Evolutionary conservation across 257 asterid species (phyloP).

Genomic region (Eucommia ulmoides): DNA sequence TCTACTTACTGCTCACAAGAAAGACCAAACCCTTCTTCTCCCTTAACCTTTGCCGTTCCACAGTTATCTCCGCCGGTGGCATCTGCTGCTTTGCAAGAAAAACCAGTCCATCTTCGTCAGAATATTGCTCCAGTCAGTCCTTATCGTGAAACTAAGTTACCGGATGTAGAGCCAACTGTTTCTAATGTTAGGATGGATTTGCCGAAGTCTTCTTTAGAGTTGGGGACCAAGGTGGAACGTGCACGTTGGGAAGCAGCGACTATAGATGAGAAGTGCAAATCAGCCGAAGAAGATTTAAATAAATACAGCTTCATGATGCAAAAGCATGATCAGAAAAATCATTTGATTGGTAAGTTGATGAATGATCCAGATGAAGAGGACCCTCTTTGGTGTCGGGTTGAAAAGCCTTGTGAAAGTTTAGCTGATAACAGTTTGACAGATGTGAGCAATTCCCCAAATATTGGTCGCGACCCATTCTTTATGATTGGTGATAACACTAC

Average conservation of each 20-base stretch:
- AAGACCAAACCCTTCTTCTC: slow-evolving; percentile 31
- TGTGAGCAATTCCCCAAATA: slow-evolving; percentile 18
- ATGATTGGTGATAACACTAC: slow-evolving; percentile 12
- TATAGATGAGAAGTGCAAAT: too few species aligned
- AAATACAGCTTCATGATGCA: too few species aligned
- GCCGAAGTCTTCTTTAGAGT: slow-evolving; percentile 15
- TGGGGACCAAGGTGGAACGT: slow-evolving; percentile 14
- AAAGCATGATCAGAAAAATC: slow-evolving; percentile 13
- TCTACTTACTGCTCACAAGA: slow-evolving; percentile 40
- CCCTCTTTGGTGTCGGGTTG: slow-evolving; percentile 9
- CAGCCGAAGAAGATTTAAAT: too few species aligned
- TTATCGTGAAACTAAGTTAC: slow-evolving; percentile 25
- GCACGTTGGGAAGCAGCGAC: too few species aligned
- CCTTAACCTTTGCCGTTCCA: slow-evolving; percentile 34
- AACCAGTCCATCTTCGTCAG: slow-evolving; percentile 23
- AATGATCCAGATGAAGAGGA: slow-evolving; percentile 13
- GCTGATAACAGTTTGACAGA: slow-evolving; percentile 13
- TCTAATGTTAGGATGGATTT: slow-evolving; percentile 22
- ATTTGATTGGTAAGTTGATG: slow-evolving; percentile 12
- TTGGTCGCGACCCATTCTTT: slow-evolving; percentile 20
- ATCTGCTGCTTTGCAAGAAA: slow-evolving; percentile 33
- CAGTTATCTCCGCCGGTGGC: slow-evolving; percentile 21
- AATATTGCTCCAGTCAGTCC: slow-evolving; percentile 20
- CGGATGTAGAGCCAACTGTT: slow-evolving; percentile 19
- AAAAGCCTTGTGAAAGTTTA: slow-evolving; percentile 10